Evolutionary conservation across 306 rosid genomes (phyloP).

Genomic region (Castanea mollissima): DNA sequence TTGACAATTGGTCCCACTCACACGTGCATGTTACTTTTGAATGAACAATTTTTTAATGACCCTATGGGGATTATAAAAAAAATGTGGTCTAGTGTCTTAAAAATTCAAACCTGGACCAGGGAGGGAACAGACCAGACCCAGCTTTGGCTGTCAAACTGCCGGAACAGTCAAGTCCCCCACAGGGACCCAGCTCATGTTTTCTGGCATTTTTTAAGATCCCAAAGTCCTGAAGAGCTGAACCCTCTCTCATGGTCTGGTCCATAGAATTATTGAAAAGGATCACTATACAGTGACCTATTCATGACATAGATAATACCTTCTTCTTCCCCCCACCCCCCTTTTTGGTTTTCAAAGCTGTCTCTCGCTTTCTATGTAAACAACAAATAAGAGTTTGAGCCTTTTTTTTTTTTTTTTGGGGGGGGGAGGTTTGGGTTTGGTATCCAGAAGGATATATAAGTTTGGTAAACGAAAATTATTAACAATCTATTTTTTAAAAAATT

Average conservation of each 20-base stretch:
- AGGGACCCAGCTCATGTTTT: constrained; percentile 36
- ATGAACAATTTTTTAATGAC: not conserved
- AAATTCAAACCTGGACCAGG: not conserved
- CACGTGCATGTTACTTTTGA: constrained; percentile 45
- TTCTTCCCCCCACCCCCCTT: no score
- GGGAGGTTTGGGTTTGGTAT: no score
- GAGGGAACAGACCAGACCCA: constrained; percentile 34
- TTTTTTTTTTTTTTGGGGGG: no score
- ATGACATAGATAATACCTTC: no score
- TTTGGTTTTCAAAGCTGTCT: no score
- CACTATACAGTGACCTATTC: not conserved
- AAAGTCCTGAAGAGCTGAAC: constrained; percentile 20
- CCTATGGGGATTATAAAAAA: not conserved
- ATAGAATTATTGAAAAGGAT: no score
- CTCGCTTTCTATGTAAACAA: no score
- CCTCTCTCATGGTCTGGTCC: not conserved
- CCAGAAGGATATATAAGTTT: no score
- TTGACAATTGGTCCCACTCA: constrained; percentile 14
- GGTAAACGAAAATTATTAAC: no score
- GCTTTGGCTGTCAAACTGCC: constrained; percentile 22
- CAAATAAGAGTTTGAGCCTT: no score
- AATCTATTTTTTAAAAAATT: no score
- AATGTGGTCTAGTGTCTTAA: not conserved
- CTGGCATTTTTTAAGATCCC: constrained; percentile 53
- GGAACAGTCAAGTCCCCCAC: constrained; percentile 8